phyloP scores from a whole-genome alignment of 768 basidiomycete species.

The Serpula lacrymans region DNA sequence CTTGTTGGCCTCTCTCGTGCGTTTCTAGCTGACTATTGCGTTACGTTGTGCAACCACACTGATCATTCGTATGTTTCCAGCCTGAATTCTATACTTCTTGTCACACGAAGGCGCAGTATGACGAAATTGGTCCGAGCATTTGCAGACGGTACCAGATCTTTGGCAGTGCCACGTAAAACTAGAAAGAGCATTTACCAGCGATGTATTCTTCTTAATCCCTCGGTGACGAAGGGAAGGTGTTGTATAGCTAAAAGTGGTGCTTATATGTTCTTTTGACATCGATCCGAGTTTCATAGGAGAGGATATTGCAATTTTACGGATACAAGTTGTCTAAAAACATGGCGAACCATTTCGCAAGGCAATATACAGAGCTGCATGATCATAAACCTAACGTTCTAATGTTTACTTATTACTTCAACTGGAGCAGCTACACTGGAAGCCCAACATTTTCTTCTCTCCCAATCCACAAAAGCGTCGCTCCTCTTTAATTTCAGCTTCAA shows the following conservation, averaged over 20 bases:
- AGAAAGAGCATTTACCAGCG: too few species aligned
- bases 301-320: too few species aligned
- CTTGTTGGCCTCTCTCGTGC: conserved; percentile 85
- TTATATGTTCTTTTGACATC: too few species aligned
- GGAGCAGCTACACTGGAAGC: conserved; percentile 93
- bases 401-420: conserved; percentile 57
- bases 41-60: background rate
- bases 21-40: conserved; percentile 21
- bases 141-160: conserved; percentile 93
- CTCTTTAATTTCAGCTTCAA: conserved; percentile 60
- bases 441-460: conserved; percentile 72
- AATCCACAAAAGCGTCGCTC: conserved; percentile 76
- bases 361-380: conserved; percentile 1
- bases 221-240: too few species aligned
- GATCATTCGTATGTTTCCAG: conserved; percentile 37
- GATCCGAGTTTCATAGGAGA: too few species aligned
- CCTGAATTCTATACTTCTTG: conserved; percentile 95
- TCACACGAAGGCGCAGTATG: conserved; percentile 93
- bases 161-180: conserved; percentile 73
- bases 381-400: background rate
- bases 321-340: too few species aligned
- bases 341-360: too few species aligned
- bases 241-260: too few species aligned
- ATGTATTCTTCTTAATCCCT: too few species aligned
- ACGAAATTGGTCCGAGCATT: conserved; percentile 89